These are phyloP conservation scores for Mycena citricolor DNA, from an alignment of 1,284 basidiomycete species.

Conservation along the genomic window DNA sequence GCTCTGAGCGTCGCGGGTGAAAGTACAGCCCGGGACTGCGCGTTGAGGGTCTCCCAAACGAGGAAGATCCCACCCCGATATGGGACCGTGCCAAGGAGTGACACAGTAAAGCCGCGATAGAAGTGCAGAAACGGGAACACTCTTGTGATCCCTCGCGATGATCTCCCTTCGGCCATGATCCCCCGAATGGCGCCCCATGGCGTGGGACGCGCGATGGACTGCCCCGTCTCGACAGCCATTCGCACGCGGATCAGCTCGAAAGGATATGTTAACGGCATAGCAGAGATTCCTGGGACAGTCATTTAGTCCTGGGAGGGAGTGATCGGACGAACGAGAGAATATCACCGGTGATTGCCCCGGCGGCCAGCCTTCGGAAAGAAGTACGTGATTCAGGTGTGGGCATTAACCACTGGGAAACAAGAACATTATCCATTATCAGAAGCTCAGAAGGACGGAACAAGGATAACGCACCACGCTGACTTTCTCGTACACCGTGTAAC, in stretches of 20 bases:
- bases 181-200: constrained; percentile 27
- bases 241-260: constrained; percentile 94
- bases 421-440: constrained; percentile 32
- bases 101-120: constrained; percentile 94
- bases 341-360: constrained; percentile 86
- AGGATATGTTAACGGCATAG: constrained; percentile 92
- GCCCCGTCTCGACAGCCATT: constrained; percentile 83
- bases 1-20: constrained; percentile 19
- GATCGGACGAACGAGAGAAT: neutral
- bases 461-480: constrained; percentile 62
- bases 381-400: constrained; percentile 81
- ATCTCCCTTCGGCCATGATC: constrained; percentile 21
- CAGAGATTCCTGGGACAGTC: constrained; percentile 82
- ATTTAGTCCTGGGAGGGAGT: constrained; percentile 9
- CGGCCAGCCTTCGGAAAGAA: constrained; percentile 79
- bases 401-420: constrained; percentile 73
- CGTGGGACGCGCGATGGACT: constrained; percentile 36
- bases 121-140: constrained; percentile 77
- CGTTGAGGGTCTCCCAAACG: constrained; percentile 83
- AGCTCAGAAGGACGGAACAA: neutral
- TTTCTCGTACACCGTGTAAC: constrained; percentile 97
- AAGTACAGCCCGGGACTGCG: constrained; percentile 27
- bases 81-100: constrained; percentile 79
- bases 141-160: constrained; percentile 18
- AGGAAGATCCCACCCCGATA: constrained; percentile 98